A percentile compares a stretch with the other conserved stretches of the same genome.
These are phyloP conservation scores for Leccinellum rugosiceps DNA, from an alignment of 768 basidiomycete species.

Conservation along the genomic window DNA sequence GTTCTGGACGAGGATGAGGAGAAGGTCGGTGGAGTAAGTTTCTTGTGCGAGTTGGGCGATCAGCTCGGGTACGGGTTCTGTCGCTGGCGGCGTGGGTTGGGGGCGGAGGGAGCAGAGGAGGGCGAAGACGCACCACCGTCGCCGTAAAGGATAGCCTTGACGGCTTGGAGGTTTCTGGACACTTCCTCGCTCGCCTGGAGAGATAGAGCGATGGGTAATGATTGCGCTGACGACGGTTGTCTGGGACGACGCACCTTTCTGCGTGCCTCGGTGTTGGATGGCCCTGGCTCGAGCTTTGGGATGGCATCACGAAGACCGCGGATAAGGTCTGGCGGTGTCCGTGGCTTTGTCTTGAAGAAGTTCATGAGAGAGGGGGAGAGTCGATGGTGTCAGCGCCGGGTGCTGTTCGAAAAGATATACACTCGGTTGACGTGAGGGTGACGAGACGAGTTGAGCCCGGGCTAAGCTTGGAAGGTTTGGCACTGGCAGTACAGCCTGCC, in stretches of 20 bases:
- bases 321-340: slow-evolving; percentile 86
- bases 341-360: slow-evolving; percentile 91
- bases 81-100: slow-evolving; percentile 1
- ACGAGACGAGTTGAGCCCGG: neutral
- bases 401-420: slow-evolving; percentile 2
- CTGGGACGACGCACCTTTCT: slow-evolving; percentile 61
- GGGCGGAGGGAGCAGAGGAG: neutral
- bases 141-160: slow-evolving; percentile 83
- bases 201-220: neutral
- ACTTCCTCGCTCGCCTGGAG: slow-evolving; percentile 84
- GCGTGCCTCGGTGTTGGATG: slow-evolving; percentile 72
- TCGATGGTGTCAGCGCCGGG: neutral
- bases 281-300: slow-evolving; percentile 67
- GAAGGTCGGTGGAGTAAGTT: slow-evolving; percentile 86
- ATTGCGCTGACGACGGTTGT: neutral
- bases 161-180: slow-evolving; percentile 83
- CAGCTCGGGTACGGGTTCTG: slow-evolving; percentile 84
- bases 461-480: neutral
- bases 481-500: slow-evolving; percentile 10
- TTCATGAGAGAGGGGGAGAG: slow-evolving; percentile 58
- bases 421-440: slow-evolving; percentile 1
- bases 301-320: slow-evolving; percentile 77
- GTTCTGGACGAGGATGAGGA: slow-evolving; percentile 75
- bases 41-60: slow-evolving; percentile 96
- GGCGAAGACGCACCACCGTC: slow-evolving; percentile 66